A percentile compares a stretch with the other conserved stretches of the same genome.
Evolutionary conservation across 371 early-diverging fungal species (phyloP).

Genomic region (Coemansia sp.): DNA sequence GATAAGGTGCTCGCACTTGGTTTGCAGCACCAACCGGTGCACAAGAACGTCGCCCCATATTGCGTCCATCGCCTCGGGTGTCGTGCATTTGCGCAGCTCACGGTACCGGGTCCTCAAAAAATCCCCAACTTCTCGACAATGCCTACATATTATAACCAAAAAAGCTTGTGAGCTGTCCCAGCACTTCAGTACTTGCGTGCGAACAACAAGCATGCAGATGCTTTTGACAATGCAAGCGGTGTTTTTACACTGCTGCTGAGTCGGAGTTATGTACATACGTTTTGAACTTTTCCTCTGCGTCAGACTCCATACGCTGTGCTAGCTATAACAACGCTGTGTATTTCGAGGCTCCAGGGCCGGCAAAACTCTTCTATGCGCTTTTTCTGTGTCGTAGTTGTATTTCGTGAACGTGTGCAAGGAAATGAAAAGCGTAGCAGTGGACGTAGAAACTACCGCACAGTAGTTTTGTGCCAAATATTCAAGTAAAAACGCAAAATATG

Average conservation of each 20-base stretch:
- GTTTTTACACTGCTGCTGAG: not conserved
- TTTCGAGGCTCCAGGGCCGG: not conserved
- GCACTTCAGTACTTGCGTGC: not conserved
- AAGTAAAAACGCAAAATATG: not conserved
- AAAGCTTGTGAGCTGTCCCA: not conserved
- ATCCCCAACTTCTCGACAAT: constrained; percentile 18
- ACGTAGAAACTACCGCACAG: not conserved
- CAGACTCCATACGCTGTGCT: not conserved
- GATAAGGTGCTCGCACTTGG: constrained; percentile 33
- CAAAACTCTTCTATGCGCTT: not conserved
- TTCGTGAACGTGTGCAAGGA: not conserved
- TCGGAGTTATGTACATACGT: constrained; percentile 1
- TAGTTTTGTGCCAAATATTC: not conserved
- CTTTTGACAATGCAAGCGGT: not conserved
- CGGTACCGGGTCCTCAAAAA: constrained; percentile 22
- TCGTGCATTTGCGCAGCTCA: constrained; percentile 18
- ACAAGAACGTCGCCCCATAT: constrained; percentile 42
- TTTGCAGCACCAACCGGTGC: constrained; percentile 30
- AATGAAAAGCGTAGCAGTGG: not conserved
- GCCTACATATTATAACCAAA: constrained; percentile 8
- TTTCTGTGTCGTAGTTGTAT: not conserved
- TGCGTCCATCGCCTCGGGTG: constrained; percentile 22
- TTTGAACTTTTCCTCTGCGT: constrained; percentile 10
- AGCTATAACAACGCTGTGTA: not conserved
- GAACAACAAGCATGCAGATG: not conserved